Conservation (phyloP, 345 rosid genomes). For the Orychophragmus violaceus region DNA sequence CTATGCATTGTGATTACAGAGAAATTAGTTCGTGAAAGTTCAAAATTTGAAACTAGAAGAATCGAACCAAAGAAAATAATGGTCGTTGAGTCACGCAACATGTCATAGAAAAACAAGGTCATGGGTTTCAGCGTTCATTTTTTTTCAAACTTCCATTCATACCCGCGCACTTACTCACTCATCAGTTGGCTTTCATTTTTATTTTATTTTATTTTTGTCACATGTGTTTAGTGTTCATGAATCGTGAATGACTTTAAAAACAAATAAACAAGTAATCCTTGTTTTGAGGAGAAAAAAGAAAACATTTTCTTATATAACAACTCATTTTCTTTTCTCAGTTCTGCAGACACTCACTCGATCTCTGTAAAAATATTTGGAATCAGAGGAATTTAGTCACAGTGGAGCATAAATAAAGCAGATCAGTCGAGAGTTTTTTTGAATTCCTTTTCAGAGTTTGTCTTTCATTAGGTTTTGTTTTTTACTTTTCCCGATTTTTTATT, state of each 20-base stretch:
- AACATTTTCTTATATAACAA: no score
- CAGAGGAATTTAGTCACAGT: not conserved
- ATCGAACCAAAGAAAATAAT: slow-evolving; percentile 3
- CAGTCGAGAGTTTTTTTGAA: slow-evolving; percentile 6
- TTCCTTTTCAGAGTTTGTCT: slow-evolving; percentile 31
- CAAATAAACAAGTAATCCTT: no score
- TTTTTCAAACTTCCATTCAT: slow-evolving; percentile 46
- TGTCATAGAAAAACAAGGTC: slow-evolving; percentile 12
- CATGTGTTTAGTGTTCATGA: no score
- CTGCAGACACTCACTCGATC: no score
- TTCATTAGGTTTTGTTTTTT: slow-evolving; percentile 7
- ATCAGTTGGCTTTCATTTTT: slow-evolving; percentile 41
- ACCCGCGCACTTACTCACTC: slow-evolving; percentile 49
- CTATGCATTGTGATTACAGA: not conserved
- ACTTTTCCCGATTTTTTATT: not conserved
- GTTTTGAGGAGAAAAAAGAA: no score
- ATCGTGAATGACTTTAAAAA: no score
- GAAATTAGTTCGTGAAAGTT: not conserved
- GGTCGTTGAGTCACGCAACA: slow-evolving; percentile 27
- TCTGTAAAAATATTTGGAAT: not conserved
- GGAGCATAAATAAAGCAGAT: slow-evolving; percentile 21
- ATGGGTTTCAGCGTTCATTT: no score
- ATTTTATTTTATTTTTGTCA: no score
- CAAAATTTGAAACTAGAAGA: slow-evolving; percentile 2
- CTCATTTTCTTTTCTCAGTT: not conserved